Evolutionary conservation across 1,284 basidiomycete genomes (phyloP).

Genomic region (Coniophora puteana): DNA sequence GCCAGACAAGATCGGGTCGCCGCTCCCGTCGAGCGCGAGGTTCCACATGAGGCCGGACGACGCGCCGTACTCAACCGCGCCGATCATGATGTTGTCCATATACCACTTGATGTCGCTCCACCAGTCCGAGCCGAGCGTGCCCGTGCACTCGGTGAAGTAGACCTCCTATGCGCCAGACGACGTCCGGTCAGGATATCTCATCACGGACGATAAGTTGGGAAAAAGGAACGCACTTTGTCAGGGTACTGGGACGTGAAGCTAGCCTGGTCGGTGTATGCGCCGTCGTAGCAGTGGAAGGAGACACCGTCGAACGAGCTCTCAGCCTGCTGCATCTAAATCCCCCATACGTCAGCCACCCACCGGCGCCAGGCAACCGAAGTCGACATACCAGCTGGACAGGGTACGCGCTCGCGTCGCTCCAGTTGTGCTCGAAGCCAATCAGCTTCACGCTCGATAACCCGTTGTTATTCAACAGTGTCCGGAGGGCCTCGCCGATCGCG

Average conservation of each 20-base stretch:
- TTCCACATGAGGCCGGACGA: constrained; percentile 70
- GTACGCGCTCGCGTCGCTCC: constrained; percentile 44
- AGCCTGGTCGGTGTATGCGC: constrained; percentile 36
- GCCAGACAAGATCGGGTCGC: constrained; percentile 61
- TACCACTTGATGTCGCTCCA: constrained; percentile 81
- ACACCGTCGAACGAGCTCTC: constrained; percentile 42
- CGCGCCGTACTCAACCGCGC: constrained; percentile 42
- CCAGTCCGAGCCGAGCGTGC: constrained; percentile 60
- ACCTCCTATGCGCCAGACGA: constrained; percentile 28
- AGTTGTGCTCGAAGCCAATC: constrained; percentile 49
- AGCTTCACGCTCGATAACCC: constrained; percentile 41
- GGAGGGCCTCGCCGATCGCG: constrained; percentile 36
- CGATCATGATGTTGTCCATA: constrained; percentile 61
- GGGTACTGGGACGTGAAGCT: constrained; percentile 43
- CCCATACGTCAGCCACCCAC: constrained; percentile 4
- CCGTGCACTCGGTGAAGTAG: constrained; percentile 51
- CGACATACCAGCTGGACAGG: constrained; percentile 44
- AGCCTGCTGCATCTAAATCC: constrained; percentile 44
- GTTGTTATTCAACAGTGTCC: constrained; percentile 41
- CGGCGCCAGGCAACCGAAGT: background rate
- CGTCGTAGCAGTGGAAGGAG: constrained; percentile 49
- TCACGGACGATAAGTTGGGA: background rate
- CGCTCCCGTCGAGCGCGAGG: constrained; percentile 57
- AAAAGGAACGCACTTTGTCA: constrained; percentile 26
- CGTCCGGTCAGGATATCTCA: background rate